These are phyloP conservation scores for Phaeosphaeria sp. DNA, from an alignment of 2,329 filamentous ascomycete species.

Conservation along the genomic window DNA sequence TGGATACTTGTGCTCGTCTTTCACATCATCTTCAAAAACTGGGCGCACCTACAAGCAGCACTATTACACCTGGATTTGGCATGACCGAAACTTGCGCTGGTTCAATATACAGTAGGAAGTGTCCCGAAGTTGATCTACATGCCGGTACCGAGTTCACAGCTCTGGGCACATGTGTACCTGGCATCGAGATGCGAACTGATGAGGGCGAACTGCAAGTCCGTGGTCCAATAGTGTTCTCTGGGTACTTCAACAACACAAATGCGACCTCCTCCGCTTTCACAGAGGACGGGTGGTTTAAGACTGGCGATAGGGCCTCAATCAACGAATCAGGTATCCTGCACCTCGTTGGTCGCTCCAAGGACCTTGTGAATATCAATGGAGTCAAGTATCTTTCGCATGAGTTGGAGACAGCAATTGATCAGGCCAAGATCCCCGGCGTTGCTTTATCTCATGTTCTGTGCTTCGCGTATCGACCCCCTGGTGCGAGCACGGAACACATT, in stretches of 20 bases:
- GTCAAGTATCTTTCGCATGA: not conserved
- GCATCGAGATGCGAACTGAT: not conserved
- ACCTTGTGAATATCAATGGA: not conserved
- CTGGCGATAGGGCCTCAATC: not conserved
- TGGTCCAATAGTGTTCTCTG: not conserved
- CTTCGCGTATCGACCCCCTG: too few relatives aligned
- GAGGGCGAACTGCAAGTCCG: not conserved
- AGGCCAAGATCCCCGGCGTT: too few relatives aligned
- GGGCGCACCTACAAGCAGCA: not conserved
- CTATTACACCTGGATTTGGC: not conserved
- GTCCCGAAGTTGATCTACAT: not conserved
- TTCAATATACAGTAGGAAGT: not conserved
- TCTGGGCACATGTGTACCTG: not conserved
- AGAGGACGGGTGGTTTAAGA: not conserved
- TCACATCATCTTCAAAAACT: not conserved
- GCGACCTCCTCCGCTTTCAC: not conserved
- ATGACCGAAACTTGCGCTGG: not conserved
- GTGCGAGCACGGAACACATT: too few relatives aligned
- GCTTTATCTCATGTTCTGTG: too few relatives aligned
- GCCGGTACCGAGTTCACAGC: not conserved
- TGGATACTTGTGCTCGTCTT: not conserved
- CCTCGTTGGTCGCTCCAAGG: not conserved
- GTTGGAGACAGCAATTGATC: not conserved
- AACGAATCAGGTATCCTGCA: not conserved
- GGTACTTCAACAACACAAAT: not conserved